Evolutionary conservation across 2,329 filamentous ascomycete species (phyloP), one percentile per base, ranked within the genome.

Genomic region (Colletotrichum destructivum): DNA sequence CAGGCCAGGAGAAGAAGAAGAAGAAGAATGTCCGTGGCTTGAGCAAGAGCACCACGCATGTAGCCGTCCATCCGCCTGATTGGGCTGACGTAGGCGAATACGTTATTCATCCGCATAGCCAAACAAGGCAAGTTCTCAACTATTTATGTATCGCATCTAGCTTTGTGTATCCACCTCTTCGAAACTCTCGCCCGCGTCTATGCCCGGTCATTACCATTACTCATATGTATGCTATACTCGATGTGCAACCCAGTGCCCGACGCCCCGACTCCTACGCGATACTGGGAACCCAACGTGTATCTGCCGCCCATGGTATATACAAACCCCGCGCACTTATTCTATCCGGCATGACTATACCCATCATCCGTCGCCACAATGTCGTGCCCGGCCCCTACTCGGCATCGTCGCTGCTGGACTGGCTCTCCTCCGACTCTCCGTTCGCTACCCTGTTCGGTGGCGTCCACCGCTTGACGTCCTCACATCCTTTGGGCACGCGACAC

Each of bases 401-500:
- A 40, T 72, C 69, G 5, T 72, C 69, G 31, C 69, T 72, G 54
- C 69, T 69, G 18, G 69, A 72, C 59, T 72, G 69, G 40, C 69
- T 72, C 40, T 72, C 69, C 8, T 71, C 69, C 1, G 16, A 35
- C 12, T 55, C 66, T 13, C 40, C 31, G 8, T 44, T 35, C 9
- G 47, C 35, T 1, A 8, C 26, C 35, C 57, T 64, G 1, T 40
- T 56, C 1, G 78, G 78, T 31, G 73, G 78, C 51, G 75, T 74
- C 86, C 85, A 88, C 18, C 76, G 74, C 11, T 77, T 74, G 3
- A 89, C 82, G 8, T 84, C 81, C 74, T 90, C 89, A 75, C 92
- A 94, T 0, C 90, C 90, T 57, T 81, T 84, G 0, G 94, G 94
- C 12, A 89, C 85, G 35, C 90, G 86, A 77, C 92, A 96, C 26